Conservation (phyloP, 2,329 filamentous ascomycete genomes). For the Fusarium longipes region DNA sequence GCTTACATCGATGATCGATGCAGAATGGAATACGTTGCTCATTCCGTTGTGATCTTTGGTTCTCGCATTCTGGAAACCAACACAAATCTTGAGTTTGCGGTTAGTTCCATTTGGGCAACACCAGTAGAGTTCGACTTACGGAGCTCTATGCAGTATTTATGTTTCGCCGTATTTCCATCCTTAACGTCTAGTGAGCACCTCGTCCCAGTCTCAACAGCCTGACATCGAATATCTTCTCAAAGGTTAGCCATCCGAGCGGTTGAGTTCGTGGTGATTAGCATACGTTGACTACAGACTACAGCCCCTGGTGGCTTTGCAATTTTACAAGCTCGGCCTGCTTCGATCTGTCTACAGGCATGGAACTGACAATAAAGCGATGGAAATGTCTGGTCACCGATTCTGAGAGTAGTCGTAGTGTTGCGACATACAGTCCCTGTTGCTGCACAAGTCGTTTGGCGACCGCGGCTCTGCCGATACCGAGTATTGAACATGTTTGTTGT, state of each 20-base stretch:
- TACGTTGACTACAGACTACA: conserved; percentile 43
- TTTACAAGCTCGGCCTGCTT: conserved; percentile 37
- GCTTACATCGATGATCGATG: conserved; percentile 46
- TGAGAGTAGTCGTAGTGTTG: conserved; percentile 30
- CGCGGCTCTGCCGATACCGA: neutral
- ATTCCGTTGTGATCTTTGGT: conserved; percentile 30
- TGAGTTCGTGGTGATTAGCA: conserved; percentile 10
- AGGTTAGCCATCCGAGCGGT: conserved; percentile 6
- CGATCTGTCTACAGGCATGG: conserved; percentile 44
- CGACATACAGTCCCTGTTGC: conserved; percentile 40
- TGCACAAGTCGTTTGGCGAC: conserved; percentile 27
- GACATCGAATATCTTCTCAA: conserved; percentile 39
- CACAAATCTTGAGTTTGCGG: conserved; percentile 45
- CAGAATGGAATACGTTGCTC: conserved; percentile 45
- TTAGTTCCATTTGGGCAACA: neutral
- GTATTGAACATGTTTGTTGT: conserved; percentile 10
- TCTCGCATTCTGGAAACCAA: conserved; percentile 38
- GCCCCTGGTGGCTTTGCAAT: conserved; percentile 40
- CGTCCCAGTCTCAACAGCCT: conserved; percentile 40
- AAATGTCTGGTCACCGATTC: conserved; percentile 27
- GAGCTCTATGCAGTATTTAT: conserved; percentile 44
- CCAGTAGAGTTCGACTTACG: conserved; percentile 26
- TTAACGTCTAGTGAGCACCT: conserved; percentile 41
- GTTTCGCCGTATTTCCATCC: conserved; percentile 22
- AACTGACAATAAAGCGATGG: conserved; percentile 41